These are phyloP conservation scores for Abelmoschus esculentus DNA, from an alignment of 345 rosid species.

Conservation along the genomic window DNA sequence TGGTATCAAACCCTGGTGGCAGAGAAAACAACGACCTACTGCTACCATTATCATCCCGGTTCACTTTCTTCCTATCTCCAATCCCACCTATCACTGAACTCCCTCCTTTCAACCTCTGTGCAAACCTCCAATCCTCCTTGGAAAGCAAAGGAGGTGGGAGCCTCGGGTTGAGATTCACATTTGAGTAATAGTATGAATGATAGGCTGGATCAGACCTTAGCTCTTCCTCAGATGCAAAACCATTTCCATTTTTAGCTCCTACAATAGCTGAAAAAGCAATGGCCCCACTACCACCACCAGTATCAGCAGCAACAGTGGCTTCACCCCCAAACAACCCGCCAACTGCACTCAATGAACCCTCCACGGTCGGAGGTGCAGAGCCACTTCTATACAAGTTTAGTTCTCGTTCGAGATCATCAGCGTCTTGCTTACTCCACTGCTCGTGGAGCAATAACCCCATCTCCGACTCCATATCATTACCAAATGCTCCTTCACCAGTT, in stretches of 20 bases:
- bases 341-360: slow-evolving; percentile 51
- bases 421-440: slow-evolving; percentile 44
- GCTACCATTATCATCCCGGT: slow-evolving; percentile 34
- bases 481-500: slow-evolving; percentile 56
- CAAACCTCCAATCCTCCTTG: slow-evolving; percentile 35
- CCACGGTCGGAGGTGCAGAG: slow-evolving; percentile 74
- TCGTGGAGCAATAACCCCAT: slow-evolving; percentile 47
- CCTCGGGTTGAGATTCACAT: slow-evolving; percentile 82
- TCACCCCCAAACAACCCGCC: slow-evolving; percentile 53
- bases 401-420: slow-evolving; percentile 52
- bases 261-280: slow-evolving; percentile 32
- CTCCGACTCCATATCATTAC: slow-evolving; percentile 64
- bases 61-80: slow-evolving; percentile 45
- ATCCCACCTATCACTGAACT: slow-evolving; percentile 54
- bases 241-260: slow-evolving; percentile 40
- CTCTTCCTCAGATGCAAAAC: slow-evolving; percentile 50
- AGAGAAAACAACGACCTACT: slow-evolving; percentile 53
- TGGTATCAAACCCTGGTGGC: slow-evolving; percentile 75
- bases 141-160: slow-evolving; percentile 86
- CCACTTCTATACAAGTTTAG: slow-evolving; percentile 68
- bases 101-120: slow-evolving; percentile 68
- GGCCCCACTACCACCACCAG: slow-evolving; percentile 10
- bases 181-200: slow-evolving; percentile 56
- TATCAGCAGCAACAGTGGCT: slow-evolving; percentile 7
- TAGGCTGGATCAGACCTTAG: slow-evolving; percentile 80